Evolutionary conservation across 2,329 filamentous ascomycete species (phyloP).

Genomic region (Talaromyces pinophilus): DNA sequence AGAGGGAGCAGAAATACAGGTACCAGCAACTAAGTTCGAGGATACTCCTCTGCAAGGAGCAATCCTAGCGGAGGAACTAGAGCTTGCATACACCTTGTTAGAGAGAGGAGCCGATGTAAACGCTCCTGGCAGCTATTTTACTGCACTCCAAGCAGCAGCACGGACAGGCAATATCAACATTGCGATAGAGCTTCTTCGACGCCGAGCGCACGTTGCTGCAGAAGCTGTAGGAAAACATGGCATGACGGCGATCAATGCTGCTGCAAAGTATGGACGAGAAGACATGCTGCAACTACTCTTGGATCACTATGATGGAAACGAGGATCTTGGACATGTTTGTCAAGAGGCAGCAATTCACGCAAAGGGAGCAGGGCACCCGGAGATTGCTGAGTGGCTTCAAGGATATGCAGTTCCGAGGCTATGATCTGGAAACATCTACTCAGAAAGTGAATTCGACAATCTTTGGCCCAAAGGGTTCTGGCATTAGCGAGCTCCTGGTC

Average conservation of each 20-base stretch:
- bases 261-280: background rate
- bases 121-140: background rate
- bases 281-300: background rate
- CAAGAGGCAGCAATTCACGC: conserved; percentile 22
- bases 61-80: background rate
- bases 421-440: too few species aligned
- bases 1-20: background rate
- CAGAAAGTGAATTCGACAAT: too few species aligned
- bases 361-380: background rate
- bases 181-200: background rate
- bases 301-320: background rate
- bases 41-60: background rate
- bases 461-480: too few species aligned
- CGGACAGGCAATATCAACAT: background rate
- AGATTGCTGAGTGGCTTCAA: background rate
- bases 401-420: background rate
- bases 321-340: background rate
- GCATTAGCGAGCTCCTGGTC: too few species aligned
- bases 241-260: background rate
- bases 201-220: background rate
- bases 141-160: background rate
- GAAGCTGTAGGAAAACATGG: background rate
- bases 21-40: too few species aligned
- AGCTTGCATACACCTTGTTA: background rate
- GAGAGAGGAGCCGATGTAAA: background rate